Evolutionary conservation across 176 grass and related monocot genomes (phyloP), one percentile per base, ranked within the genome.

Genomic region (Alloteropsis semialata): DNA sequence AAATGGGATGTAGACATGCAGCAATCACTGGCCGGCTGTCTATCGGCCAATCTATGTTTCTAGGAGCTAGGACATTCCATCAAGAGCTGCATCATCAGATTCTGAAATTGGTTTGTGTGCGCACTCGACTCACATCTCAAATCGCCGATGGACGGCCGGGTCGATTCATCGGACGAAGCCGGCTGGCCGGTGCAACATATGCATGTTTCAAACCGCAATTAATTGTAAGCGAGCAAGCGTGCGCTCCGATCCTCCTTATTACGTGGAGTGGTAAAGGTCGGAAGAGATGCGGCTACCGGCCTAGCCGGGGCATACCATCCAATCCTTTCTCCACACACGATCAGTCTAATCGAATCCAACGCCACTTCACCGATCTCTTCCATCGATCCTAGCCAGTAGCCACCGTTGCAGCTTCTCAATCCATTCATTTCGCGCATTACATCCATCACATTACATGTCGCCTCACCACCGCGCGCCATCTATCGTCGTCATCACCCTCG

Each of bases 381-480:
- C 45, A 10, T 64, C 15, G 3, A 17, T 73, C 69, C 42, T 49
- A 49, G 38, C n/a, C n/a, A 3, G 18, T 62, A 66, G 33, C 65
- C 42, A 68, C 18, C 21, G 9, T 67, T 32, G 25, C 3, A 3
- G 21, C 50, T 57, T 27, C 54, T 57, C 67, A 30, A 29, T 13
- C 19, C 68, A 72, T 45, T 76, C 74, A 27, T 76, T 60, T 41
- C 54, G 27, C n/a, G 74, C 74, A 76, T 60, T 60, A 53, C 73
- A 25, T 18, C 42, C 7, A 45, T 71, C n/a, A 48, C 68, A 71
- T 46, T 71, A 29, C 53, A 61, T 61, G 38, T 77, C 74, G 43
- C 45, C 69, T 30, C 43, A 16, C n/a, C 59, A 37, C 0, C 68
- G n/a, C n/a, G n/a, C n/a, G n/a, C n/a, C n/a, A n/a, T n/a, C n/a